Conservation (phyloP, 1,284 basidiomycete genomes). For the Cutaneotrichosporon cutaneum region DNA sequence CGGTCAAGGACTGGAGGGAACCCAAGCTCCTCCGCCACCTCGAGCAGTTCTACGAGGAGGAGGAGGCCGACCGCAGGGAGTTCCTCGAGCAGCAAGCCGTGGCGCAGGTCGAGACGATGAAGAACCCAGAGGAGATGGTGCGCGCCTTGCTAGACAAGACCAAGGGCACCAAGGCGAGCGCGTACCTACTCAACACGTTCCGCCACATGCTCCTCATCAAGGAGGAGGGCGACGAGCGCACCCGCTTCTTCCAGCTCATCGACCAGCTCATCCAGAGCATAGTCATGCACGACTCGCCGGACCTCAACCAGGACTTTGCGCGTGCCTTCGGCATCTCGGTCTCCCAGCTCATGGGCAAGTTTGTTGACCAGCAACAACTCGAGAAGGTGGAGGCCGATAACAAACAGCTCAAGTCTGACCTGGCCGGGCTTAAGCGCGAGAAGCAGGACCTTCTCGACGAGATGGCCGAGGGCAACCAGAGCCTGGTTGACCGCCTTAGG, state of each 20-base stretch:
- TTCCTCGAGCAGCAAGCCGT: slow-evolving; percentile 75
- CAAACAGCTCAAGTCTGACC: slow-evolving; percentile 64
- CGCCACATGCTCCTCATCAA: slow-evolving; percentile 89
- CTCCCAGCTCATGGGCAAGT: slow-evolving; percentile 80
- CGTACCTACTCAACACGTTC: slow-evolving; percentile 87
- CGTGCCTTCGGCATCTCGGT: slow-evolving; percentile 86
- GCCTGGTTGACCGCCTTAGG: slow-evolving; percentile 80
- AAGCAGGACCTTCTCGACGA: slow-evolving; percentile 68
- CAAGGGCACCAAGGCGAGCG: slow-evolving; percentile 72
- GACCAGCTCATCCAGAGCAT: slow-evolving; percentile 91
- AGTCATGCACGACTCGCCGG: slow-evolving; percentile 80
- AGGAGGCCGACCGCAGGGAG: slow-evolving; percentile 76
- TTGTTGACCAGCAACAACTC: slow-evolving; percentile 85
- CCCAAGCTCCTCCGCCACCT: slow-evolving; percentile 66
- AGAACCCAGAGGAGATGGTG: slow-evolving; percentile 82
- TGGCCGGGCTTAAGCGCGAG: slow-evolving; percentile 51
- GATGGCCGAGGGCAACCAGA: slow-evolving; percentile 74
- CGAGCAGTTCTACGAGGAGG: slow-evolving; percentile 62
- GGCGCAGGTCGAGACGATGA: slow-evolving; percentile 67
- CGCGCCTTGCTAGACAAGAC: slow-evolving; percentile 73
- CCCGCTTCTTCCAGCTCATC: slow-evolving; percentile 88
- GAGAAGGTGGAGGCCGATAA: slow-evolving; percentile 78
- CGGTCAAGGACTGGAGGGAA: slow-evolving; percentile 67
- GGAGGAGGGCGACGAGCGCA: slow-evolving; percentile 77
- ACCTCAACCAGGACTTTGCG: slow-evolving; percentile 68